Evolutionary conservation across 345 rosid genomes (phyloP), one percentile per base, ranked within the genome.

Genomic region (Balakata baccata): DNA sequence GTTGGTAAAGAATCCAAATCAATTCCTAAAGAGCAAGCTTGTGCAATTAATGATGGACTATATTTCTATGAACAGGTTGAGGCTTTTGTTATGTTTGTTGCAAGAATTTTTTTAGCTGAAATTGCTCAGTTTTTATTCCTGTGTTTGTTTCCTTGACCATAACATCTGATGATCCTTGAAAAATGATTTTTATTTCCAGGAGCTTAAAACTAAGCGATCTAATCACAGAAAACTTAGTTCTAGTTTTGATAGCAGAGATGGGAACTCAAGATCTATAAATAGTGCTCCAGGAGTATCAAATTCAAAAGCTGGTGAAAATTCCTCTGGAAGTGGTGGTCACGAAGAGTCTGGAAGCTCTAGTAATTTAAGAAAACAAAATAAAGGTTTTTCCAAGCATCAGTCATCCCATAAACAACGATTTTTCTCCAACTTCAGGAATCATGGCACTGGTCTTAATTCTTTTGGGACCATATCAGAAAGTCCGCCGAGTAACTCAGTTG

Each of bases 401-500:
- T 72, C 84, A 69, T 86, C 87, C 45, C 88, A 85, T 72, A 87
- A 79, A 57, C 91, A 84, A 78, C 82, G 99, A 68, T 89, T 95
- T 79, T 95, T 95, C 82, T 89, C 94, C 39, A 78, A 89, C 89
- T 84, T 79, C 58, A 89, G 81, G 82, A 91, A 87, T 81, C 94
- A 85, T 69, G 93, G 89, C 64, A 65, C 82, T 10, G 79, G 81
- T 65, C 87, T 75, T 52, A 89, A 78, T 78, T 75, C 90, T 54
- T 73, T 52, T 77, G 97, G 91, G 77, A 52, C 63, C 65, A 49
- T 85, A 73, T 92, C 98, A 16, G 99, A 95, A 88, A 92, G 97
- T 80, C 99, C 98, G 18, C 99, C 99, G 51, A 92, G 96, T 78
- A 85, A 86, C 83, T 89, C 98, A 46, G 88, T 95, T 66, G 99